Conservation (phyloP, 257 asterid species). For the Euphrasia confusa region DNA sequence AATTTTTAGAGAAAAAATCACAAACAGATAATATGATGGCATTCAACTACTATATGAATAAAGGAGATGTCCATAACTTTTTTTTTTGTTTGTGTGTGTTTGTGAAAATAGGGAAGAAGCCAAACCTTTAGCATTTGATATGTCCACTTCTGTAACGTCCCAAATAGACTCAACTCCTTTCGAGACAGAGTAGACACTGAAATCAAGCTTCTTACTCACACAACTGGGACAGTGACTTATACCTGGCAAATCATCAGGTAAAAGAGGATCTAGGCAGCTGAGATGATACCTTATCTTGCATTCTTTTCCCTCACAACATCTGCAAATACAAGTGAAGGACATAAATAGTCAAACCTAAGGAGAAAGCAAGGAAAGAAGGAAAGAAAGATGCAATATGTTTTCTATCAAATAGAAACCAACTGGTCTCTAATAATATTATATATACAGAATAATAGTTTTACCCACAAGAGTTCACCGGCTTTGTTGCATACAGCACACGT, state of each 20-base stretch:
- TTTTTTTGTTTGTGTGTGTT: neutral
- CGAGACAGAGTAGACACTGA: conserved; percentile 58
- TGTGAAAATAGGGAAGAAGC: conserved; percentile 13
- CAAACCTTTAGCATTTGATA: conserved; percentile 51
- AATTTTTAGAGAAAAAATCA: conserved; percentile 22
- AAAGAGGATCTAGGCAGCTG: conserved; percentile 46
- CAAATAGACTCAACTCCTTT: conserved; percentile 59
- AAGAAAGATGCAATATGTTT: neutral
- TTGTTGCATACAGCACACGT: conserved; percentile 50
- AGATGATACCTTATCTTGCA: conserved; percentile 55
- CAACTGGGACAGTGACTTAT: conserved; percentile 65
- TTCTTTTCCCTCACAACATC: conserved; percentile 52
- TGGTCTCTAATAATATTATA: conserved; percentile 1
- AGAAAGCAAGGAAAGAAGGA: neutral
- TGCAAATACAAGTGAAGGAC: conserved; percentile 32
- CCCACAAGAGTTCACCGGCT: conserved; percentile 71
- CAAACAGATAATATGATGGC: conserved; percentile 8
- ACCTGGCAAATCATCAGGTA: conserved; percentile 42
- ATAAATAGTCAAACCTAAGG: conserved; percentile 2
- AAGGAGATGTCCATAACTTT: too few relatives aligned
- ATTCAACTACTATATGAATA: too few relatives aligned
- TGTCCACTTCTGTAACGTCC: conserved; percentile 59
- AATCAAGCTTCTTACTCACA: conserved; percentile 52
- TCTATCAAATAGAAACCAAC: conserved; percentile 2
- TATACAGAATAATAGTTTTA: conserved; percentile 30